phyloP scores from a whole-genome alignment of 306 rosid species.

The Hippophae tibetana region DNA sequence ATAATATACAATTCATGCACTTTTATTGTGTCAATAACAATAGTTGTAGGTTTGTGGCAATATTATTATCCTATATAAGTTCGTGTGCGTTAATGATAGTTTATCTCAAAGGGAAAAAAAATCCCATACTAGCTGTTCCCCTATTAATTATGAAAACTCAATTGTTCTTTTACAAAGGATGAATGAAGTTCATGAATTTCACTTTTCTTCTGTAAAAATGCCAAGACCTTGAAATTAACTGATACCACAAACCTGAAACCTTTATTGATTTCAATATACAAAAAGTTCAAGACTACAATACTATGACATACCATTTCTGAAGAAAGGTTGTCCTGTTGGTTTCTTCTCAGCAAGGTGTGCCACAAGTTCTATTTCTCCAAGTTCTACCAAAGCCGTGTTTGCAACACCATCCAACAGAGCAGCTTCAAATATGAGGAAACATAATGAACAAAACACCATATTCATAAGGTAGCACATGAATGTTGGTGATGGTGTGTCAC shows the following conservation, averaged over 20 bases:
- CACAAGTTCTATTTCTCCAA: conserved; percentile 60
- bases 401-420: conserved; percentile 57
- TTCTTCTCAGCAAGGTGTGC: conserved; percentile 63
- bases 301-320: conserved; percentile 57
- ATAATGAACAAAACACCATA: conserved; percentile 5
- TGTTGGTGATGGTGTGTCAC: conserved; percentile 1
- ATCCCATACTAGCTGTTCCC: background rate
- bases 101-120: no score
- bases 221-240: conserved; percentile 6
- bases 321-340: conserved; percentile 67
- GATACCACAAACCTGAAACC: conserved; percentile 8
- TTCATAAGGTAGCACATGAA: conserved; percentile 2
- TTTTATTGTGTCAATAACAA: no score
- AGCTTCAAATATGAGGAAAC: conserved; percentile 35
- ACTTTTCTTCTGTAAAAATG: conserved; percentile 3
- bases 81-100: no score
- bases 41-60: no score
- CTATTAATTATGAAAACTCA: background rate
- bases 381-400: conserved; percentile 60
- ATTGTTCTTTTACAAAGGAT: background rate
- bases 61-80: no score
- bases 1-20: no score
- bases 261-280: conserved; percentile 6
- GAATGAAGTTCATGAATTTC: background rate
- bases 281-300: conserved; percentile 2